phyloP scores from a whole-genome alignment of 2,329 filamentous ascomycete species.

The Tricladium varicosporioides region DNA sequence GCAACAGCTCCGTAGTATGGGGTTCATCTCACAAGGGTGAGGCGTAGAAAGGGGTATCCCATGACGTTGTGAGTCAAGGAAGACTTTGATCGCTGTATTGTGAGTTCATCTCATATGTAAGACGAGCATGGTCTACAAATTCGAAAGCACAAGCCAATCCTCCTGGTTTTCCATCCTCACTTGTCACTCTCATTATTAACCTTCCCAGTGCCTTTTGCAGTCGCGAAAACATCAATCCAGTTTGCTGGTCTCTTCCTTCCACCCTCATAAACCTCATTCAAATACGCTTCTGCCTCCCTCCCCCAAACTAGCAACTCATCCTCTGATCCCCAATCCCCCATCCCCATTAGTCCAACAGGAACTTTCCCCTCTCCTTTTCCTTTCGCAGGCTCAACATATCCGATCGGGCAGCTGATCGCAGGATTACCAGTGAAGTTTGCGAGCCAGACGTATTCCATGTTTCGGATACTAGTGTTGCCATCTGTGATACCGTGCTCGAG shows the following conservation, averaged over 20 bases:
- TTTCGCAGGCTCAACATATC: constrained; percentile 51
- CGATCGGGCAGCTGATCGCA: constrained; percentile 70
- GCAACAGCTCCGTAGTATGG: too few relatives aligned
- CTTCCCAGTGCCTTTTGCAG: constrained; percentile 29
- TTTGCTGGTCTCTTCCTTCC: constrained; percentile 50
- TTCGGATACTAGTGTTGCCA: constrained; percentile 67
- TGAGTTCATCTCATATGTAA: too few relatives aligned
- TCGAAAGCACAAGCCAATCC: too few relatives aligned
- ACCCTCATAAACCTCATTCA: constrained; percentile 47
- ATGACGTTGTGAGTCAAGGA: too few relatives aligned
- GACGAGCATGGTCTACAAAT: too few relatives aligned
- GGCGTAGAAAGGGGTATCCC: too few relatives aligned
- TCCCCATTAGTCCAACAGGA: constrained; percentile 61
- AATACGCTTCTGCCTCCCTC: constrained; percentile 52
- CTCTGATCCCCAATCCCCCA: constrained; percentile 66
- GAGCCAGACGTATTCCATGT: constrained; percentile 84
- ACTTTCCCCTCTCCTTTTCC: constrained; percentile 50
- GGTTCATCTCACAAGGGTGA: too few relatives aligned
- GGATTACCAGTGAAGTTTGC: constrained; percentile 82
- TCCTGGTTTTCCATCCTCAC: too few relatives aligned
- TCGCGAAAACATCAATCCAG: constrained; percentile 57
- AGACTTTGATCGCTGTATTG: too few relatives aligned
- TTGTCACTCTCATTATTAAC: too few relatives aligned
- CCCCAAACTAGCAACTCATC: constrained; percentile 62
- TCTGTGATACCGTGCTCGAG: constrained; percentile 72